Evolutionary conservation across 169 alveolate species (phyloP), one percentile per base, ranked within the genome.

Genomic region (Plasmodium fragile): DNA sequence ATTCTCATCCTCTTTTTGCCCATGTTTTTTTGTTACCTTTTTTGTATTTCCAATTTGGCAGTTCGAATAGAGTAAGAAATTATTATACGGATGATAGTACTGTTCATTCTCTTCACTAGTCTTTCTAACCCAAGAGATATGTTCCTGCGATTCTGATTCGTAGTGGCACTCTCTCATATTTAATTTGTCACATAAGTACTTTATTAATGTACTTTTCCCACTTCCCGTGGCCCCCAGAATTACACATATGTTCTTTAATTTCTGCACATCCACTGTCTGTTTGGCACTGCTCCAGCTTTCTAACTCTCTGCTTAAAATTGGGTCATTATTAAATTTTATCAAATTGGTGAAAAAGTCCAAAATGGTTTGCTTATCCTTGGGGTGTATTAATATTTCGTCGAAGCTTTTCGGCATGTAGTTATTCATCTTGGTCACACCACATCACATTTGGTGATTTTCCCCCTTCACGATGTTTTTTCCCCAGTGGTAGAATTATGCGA

Each of bases 271-370:
- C 6, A 41, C 45, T n/a, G 30, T n/a, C 41, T 81, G 79, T 32
- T 41, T 80, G 32, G 2, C 39, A n/a, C 49, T 91, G 39, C 82
- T 80, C 16, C 45, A 8, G 8, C 0, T 45, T 80, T 71, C 81
- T 71, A 91, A 81, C 30, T 91, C 94, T 80, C 13, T 91, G 77
- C 83, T 45, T 91, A 91, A 91, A 16, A 91, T 81, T 28, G 94
- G 94, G 65, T 91, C 94, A 81, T 81, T 81, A 30, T 91, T 91
- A 80, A 91, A 91, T 70, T 81, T 91, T 79, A 91, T 81, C 59
- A 91, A 45, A 49, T 81, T 39, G 81, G 55, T 71, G 73, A 91
- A 91, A 70, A 91, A 91, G 11, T 79, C 59, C 28, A 91, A 91
- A 69, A 91, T 52, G 55, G 81, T 91, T 45, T 45, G 75, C 43